Evolutionary conservation across 441 rosid genomes (phyloP).

Genomic region (Erodium moschatum): DNA sequence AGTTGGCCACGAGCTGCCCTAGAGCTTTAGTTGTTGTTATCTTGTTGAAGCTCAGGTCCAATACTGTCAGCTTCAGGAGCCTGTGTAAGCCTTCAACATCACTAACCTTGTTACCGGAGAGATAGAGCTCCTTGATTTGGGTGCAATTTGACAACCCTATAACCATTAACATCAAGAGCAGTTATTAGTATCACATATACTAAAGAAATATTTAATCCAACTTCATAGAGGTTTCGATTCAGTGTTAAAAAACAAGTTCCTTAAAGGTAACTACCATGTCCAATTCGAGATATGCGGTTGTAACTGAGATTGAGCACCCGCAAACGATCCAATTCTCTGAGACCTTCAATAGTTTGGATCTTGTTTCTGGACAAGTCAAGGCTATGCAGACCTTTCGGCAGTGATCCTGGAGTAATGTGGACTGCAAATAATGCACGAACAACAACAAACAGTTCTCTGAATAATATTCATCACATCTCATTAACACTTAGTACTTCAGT

Average conservation of each 20-base stretch:
- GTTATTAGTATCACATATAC: not conserved
- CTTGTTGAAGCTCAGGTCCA: constrained; percentile 92
- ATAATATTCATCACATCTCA: not conserved
- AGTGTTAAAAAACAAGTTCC: too few relatives aligned
- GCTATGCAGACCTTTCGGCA: constrained; percentile 78
- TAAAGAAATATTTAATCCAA: not conserved
- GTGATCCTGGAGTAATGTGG: constrained; percentile 53
- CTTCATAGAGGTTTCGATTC: not conserved
- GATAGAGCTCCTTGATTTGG: constrained; percentile 74
- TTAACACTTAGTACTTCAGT: not conserved
- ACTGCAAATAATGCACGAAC: constrained; percentile 37
- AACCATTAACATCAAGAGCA: not conserved
- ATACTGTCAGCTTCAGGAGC: constrained; percentile 66
- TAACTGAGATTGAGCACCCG: constrained; percentile 79
- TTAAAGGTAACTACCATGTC: constrained; percentile 50
- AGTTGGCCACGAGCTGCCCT: constrained; percentile 87
- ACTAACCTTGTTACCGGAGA: constrained; percentile 85
- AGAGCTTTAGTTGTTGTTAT: constrained; percentile 71
- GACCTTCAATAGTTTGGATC: constrained; percentile 72
- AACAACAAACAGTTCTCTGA: constrained; percentile 7
- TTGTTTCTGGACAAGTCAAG: constrained; percentile 77
- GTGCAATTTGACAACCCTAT: constrained; percentile 81
- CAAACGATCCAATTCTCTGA: constrained; percentile 68
- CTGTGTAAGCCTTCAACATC: constrained; percentile 83
- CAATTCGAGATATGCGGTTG: constrained; percentile 77